Base-by-base conservation (phyloP, 176 grass and related monocot species). In the Bonia amplexicaulis region DNA sequence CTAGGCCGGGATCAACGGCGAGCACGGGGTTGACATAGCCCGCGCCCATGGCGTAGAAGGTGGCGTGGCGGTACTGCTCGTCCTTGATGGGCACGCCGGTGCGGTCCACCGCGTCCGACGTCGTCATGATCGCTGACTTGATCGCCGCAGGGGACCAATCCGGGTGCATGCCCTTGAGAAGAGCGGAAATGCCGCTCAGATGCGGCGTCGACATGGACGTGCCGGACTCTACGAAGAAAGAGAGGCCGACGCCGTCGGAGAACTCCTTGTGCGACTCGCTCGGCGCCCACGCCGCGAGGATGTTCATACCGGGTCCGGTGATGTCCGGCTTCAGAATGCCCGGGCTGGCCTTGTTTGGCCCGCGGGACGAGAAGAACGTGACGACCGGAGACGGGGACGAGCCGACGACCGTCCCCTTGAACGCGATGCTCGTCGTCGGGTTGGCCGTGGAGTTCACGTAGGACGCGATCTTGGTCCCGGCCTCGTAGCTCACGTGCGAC, bases 91-190 rank as follows among this genome's bases (percentile, higher is more conserved):
- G 95, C 39, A 92, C 25, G 13, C 88, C 90, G 0, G 87, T 83
- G 55, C 72, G 80, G 87, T 89, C 92, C 5, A 77, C 76, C 8
- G 80, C 69, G 73, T 97, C 92, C 20, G 95, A 94, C 12, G 88
- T 88, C 4, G 95, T 97, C 88, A 97, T 94, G 86, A 97, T 97
- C 9, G 95, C 95, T n/a, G 95, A 97, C 53, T 97, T 97, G 81
- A 97, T 93, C 3, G 88, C 92, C 1, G 95, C 92, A 0, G 95
- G 95, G 0, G 95, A 82, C 95, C 95, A 97, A 29, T 89, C 78
- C 2, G 92, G 92, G 69, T 97, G 92, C 49, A 87, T 37, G 53
- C 86, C 78, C 83, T 91, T 97, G 76, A 97, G 73, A 4, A 97
- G 85, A 33, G 92, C 92, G 4, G 90, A 92, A 60, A 97, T 73